Base-by-base conservation (phyloP, 2,329 filamentous ascomycete genomes). In the Trichoderma koningiopsis region DNA sequence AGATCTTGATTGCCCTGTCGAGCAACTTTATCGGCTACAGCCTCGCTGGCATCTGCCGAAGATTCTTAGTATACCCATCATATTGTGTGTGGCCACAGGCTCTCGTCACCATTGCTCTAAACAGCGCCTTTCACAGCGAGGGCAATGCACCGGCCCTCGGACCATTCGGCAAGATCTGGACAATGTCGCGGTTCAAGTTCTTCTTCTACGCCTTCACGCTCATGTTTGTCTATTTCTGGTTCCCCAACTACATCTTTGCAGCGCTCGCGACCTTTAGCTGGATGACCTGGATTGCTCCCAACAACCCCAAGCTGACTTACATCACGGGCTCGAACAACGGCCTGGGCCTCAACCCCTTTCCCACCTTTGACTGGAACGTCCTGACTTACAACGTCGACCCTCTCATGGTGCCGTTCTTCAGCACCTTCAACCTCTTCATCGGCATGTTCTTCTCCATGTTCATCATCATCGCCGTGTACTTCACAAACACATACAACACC, bases 21-120 rank as follows among this genome's bases (percentile, higher is more conserved):
- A 84, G 85, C 16, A 85, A 87, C 70, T 80, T 86, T 56, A 82
- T 88, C 53, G 86, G 86, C 22, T 86, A 86, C 68, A 86, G 86
- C 1, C 78, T 87, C 22, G 85, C 86, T 0, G 86, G 86, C 3
- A 55, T 85, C 3, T 79, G 79, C 2, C 81, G 84, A 2, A 78
- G 83, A 0, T 87, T 87, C 75, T 75, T 86, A 10, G 85, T 87
- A 2, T 86, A 85, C 52, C 85, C 85, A 0, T 77, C 82, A 5
- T 82, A 82, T 72, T 83, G 81, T 61, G 78, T 88, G 7, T 87
- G 86, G 86, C 86, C 86, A 1, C 80, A 81, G 1, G 81, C 82
- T 0, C 77, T 87, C 24, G 80, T 82, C 13, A 83, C 80, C 13
- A 83, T 85, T 55, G 82, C 83, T 16, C 77, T 86, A 35, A 84